Evolutionary conservation across 257 asterid genomes (phyloP), one percentile per base, ranked within the genome.

Genomic region (Fraxinus americana): DNA sequence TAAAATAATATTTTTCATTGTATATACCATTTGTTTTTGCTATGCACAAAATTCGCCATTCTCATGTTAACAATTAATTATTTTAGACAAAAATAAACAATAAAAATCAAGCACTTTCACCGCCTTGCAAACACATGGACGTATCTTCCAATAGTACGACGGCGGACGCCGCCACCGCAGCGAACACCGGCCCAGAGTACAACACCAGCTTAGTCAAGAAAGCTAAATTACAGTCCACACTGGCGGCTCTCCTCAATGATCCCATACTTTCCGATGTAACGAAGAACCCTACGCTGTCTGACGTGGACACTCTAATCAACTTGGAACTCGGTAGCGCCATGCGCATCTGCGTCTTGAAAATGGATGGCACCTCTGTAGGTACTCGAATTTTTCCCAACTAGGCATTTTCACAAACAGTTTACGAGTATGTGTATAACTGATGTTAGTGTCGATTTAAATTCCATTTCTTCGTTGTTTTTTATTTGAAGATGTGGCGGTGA

Each of bases 281-380:
- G 9, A 95, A 86, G 75, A 86, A 90, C 30, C 97, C 96, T 27
- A 77, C 88, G 19, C 85, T 93, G 11, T 79, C 93, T 2, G 98
- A 95, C 63, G 98, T 95, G 52, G 98, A 93, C 83, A 93, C 97
- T 30, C 97, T 95, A 66, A 87, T 95, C 81, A 93, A 88, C 86
- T 83, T 91, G 88, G 97, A 95, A 84, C 92, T 93, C 75, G 99
- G 98, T 77, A 95, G 99, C 81, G 98, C 98, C 68, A 95, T 93
- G 99, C 97, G 97, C 52, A 83, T 93, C 83, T 74, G 93, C 23
- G 85, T 93, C 77, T 88, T 85, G 68, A 92, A 89, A 84, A 50
- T 91, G 88, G 99, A 94, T 54, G 87, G 79, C 38, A 83, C 92
- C 23, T 84, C 86, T 30, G 77, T 92, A 19, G 97, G 99, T 92